These are phyloP conservation scores for Mortierella sp. DNA, from an alignment of 371 early-diverging fungal genomes.

Conservation along the genomic window DNA sequence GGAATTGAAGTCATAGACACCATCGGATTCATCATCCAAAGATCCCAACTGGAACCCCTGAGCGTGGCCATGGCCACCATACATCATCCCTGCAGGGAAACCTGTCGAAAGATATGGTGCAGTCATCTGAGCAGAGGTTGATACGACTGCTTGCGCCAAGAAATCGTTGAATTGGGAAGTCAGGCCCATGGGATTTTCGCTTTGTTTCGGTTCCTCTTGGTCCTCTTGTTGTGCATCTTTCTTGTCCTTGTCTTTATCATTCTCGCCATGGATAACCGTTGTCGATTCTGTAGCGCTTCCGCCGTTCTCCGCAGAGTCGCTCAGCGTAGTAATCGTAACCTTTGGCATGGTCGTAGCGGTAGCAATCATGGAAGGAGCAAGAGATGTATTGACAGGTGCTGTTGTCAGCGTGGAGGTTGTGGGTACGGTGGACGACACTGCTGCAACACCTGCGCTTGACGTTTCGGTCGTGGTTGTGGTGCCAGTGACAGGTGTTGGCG, in stretches of 20 bases:
- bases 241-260: constrained; percentile 27
- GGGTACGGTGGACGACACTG: not conserved
- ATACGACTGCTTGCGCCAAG: constrained; percentile 52
- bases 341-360: constrained; percentile 52
- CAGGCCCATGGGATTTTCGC: constrained; percentile 49
- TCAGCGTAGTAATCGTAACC: constrained; percentile 52
- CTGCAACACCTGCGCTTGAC: not conserved
- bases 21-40: constrained; percentile 40
- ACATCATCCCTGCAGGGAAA: constrained; percentile 40
- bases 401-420: constrained; percentile 22
- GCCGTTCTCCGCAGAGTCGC: constrained; percentile 34
- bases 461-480: constrained; percentile 1
- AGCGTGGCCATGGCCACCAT: constrained; percentile 20
- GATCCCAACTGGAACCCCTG: constrained; percentile 38
- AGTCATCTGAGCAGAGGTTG: constrained; percentile 34
- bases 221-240: constrained; percentile 18
- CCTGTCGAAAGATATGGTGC: constrained; percentile 25
- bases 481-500: not conserved
- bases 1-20: constrained; percentile 32
- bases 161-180: constrained; percentile 57
- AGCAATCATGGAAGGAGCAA: constrained; percentile 51
- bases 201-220: constrained; percentile 21
- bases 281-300: constrained; percentile 30
- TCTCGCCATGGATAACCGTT: constrained; percentile 42
- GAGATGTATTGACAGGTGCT: constrained; percentile 16